Percentiles rank a stretch among this genome's conserved stretches.
phyloP scores from a whole-genome alignment of 2,329 filamentous ascomycete species.

The Trematosphaeria pertusa region DNA sequence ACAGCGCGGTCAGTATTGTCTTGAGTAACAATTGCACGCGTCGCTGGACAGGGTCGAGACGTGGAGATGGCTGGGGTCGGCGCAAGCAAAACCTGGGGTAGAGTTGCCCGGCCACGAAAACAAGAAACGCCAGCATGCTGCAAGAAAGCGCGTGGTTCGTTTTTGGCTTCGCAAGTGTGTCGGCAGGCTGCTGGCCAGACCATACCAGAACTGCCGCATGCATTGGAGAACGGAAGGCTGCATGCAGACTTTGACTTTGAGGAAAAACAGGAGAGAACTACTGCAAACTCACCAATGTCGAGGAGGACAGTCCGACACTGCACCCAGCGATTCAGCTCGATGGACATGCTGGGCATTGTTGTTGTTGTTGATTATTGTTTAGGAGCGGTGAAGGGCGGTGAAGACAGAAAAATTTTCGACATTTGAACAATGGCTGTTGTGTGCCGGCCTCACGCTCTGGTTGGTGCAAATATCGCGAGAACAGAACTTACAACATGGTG shows the following conservation, averaged over 20 bases:
- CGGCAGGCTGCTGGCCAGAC: slow-evolving; percentile 28
- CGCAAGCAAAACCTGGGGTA: slow-evolving; percentile 39
- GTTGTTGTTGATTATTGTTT: slow-evolving; percentile 27
- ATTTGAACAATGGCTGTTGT: slow-evolving; percentile 21
- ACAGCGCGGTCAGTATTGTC: slow-evolving; percentile 33
- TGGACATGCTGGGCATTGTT: slow-evolving; percentile 35
- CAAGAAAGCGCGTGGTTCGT: slow-evolving; percentile 23
- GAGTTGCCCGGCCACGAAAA: slow-evolving; percentile 14
- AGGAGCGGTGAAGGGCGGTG: slow-evolving; percentile 44
- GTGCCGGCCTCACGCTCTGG: slow-evolving; percentile 33
- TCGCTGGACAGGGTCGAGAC: slow-evolving; percentile 20
- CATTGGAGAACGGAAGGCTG: slow-evolving; percentile 24
- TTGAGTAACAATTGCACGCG: slow-evolving; percentile 25
- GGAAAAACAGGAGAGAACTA: slow-evolving; percentile 4
- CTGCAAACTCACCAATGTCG: slow-evolving; percentile 62
- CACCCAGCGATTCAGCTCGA: slow-evolving; percentile 39
- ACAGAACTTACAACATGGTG: slow-evolving; percentile 32
- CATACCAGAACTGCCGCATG: slow-evolving; percentile 19
- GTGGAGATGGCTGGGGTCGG: slow-evolving; percentile 26
- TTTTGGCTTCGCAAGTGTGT: slow-evolving; percentile 21
- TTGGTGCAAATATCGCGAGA: slow-evolving; percentile 36
- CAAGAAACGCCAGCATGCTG: slow-evolving; percentile 12
- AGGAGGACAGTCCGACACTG: slow-evolving; percentile 60
- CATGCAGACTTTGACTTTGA: slow-evolving; percentile 20
- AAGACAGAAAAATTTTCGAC: slow-evolving; percentile 33